Evolutionary conservation across 805 yeast genomes (phyloP).

Genomic region (Monosporozyma yasuniensis): DNA sequence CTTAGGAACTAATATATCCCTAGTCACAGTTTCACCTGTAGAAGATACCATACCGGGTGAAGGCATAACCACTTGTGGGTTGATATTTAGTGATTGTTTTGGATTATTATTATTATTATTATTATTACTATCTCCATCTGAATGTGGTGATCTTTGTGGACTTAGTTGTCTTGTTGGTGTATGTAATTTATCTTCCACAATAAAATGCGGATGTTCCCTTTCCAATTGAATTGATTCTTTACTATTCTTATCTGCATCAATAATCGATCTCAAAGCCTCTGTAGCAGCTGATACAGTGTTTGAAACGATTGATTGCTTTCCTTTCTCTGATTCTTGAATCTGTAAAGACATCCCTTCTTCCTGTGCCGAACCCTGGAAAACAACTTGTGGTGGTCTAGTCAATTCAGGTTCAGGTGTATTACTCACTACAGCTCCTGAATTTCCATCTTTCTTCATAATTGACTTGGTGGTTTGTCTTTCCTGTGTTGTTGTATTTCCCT

Average conservation of each 20-base stretch:
- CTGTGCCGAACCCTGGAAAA: conserved; percentile 10
- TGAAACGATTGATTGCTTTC: neutral
- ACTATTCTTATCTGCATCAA: neutral
- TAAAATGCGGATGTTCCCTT: conserved; percentile 49
- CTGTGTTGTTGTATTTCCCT: neutral
- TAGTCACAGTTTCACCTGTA: neutral
- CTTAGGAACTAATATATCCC: conserved; percentile 14
- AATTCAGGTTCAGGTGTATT: conserved; percentile 28
- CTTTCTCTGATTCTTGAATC: neutral
- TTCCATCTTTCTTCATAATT: conserved; percentile 28
- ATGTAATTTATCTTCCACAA: conserved; percentile 24
- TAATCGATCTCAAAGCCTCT: neutral
- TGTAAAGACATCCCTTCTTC: conserved; percentile 14
- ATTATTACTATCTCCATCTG: too few species aligned
- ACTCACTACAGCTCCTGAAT: conserved; percentile 28
- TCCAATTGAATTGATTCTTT: neutral
- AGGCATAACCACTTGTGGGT: neutral
- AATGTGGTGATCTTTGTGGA: neutral
- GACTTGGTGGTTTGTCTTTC: conserved; percentile 13
- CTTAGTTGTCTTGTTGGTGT: conserved; percentile 18
- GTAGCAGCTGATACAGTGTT: neutral
- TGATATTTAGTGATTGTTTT: neutral
- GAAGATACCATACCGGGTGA: neutral
- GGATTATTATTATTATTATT: too few species aligned
- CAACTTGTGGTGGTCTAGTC: conserved; percentile 27